Base-by-base conservation (phyloP, 768 basidiomycete genomes). In the Mycena indigotica region DNA sequence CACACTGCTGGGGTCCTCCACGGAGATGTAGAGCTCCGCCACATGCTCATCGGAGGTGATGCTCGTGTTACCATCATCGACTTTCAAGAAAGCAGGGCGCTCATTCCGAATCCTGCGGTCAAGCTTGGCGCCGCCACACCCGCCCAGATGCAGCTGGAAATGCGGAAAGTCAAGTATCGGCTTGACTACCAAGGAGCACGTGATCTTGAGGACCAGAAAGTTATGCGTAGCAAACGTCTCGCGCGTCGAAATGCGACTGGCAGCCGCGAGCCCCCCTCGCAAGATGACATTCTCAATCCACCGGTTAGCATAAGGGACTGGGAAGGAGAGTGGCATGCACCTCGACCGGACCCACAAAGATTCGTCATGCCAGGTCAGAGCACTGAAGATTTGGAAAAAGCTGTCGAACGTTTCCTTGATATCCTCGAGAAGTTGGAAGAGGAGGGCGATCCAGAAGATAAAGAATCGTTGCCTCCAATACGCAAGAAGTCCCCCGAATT, bases 221-320 rank as follows among this genome's bases (percentile, higher is more conserved):
- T 60, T 21, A 54, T 57, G 62, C 57, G 62, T 4, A 41, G 30
- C 23, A 55, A 52, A 6, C 55, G 58, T 21, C 49, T 63, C n/a
- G 39, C 21, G 25, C 54, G 51, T 25, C 29, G 55, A 19, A 58
- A 56, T 51, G 41, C 29, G 46, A 21, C 17, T 5, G 23, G 46
- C 19, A 30, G 0, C 17, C 2, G 8, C 16, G 58, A 57, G 50
- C 40, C 28, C 28, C 55, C 55, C 12, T 10, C 50, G 1, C 44
- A 55, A 3, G 62, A 60, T 77, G 69, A 91, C 78, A 70, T 79
- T 80, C 17, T 85, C 86, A 39, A 91, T 82, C 89, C 89, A 88
- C 60, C 85, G 74, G 69, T 85, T 81, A 40, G 71, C 76, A 72
- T 89, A 86, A 28, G 67, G 46, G 56, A 91, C 75, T 55, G 90